Evolutionary conservation across 2,329 filamentous ascomycete species (phyloP), one percentile per base, ranked within the genome.

Genomic region (Sclerotinia sclerotiorum): DNA sequence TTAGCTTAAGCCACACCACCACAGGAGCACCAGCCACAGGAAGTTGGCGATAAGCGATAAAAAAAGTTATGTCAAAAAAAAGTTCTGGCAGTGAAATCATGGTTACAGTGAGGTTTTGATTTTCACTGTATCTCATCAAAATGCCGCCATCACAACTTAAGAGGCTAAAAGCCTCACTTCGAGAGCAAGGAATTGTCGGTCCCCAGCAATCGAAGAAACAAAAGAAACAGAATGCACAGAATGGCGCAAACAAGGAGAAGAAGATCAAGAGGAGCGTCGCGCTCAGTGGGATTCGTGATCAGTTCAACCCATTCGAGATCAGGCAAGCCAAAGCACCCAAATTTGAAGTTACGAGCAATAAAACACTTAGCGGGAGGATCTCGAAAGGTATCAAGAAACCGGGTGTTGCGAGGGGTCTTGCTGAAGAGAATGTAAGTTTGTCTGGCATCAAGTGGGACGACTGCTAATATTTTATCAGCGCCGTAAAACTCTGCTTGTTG

Each of bases 131-230:
- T 39, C 8, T 19, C 48, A 55, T 44, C 67, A 77, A 81, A 67
- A 99, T 99, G 95, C 89, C 94, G 74, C 92, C 94, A 71, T 99
- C 96, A 17, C 96, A 99, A 83, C 85, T 99, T 69, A 99, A 98
- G 82, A 91, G 94, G 80, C 86, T 99, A 56, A 99, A 98, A 82
- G 86, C 92, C 73, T 97, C 94, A 13, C 85, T 99, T 58, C 87
- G 89, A 71, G 93, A 97, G 69, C 92, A 94, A 77, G 95, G 95
- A 67, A 89, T 99, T 64, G 89, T 94, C 54, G 93, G 94, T 1
- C 93, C 93, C 7, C 94, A 97, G 75, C 90, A 97, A 76, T 97
- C 94, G 11, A 98, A 98, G 77, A 98, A 97, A 81, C 91, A 97
- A 79, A 93, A 92, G 79, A 91, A 92, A 76, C 88, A 90, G 77